These are phyloP conservation scores for Echium plantagineum DNA, from an alignment of 257 asterid genomes.

Conservation along the genomic window DNA sequence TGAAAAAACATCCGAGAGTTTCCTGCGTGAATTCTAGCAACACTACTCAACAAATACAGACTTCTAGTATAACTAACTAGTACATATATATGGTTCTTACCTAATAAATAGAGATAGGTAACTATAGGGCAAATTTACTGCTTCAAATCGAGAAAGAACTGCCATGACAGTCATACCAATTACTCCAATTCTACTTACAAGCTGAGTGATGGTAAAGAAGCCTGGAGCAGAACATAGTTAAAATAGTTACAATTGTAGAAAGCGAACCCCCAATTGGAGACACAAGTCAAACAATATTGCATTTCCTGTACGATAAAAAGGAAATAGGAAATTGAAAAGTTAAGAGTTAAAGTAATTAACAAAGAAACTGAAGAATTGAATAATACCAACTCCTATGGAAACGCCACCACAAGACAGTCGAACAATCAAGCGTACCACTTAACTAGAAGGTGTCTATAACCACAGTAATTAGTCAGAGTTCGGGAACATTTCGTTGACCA, in stretches of 20 bases:
- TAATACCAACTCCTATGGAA: not conserved
- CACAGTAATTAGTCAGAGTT: not conserved
- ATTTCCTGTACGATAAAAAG: not conserved
- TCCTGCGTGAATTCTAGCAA: not conserved
- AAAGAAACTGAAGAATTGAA: not conserved
- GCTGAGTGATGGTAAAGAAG: constrained; percentile 90
- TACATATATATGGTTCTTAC: constrained; percentile 32
- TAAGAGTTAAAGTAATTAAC: not conserved
- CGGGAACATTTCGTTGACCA: not conserved
- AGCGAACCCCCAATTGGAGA: not conserved
- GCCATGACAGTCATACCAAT: constrained; percentile 98
- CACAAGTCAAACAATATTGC: not conserved
- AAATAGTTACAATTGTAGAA: not conserved
- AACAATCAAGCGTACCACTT: not conserved
- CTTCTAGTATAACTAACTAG: not conserved
- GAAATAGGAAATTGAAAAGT: not conserved
- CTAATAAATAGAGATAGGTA: constrained; percentile 92
- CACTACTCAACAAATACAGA: not conserved
- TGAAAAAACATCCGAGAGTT: not conserved
- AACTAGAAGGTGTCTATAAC: not conserved
- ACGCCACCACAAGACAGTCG: not conserved
- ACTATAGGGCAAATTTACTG: constrained; percentile 94
- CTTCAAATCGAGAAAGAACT: constrained; percentile 93
- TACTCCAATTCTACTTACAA: constrained; percentile 96
- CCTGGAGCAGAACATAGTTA: constrained; percentile 36